Percentiles rank a stretch among this genome's conserved stretches.
Conservation (phyloP, 257 asterid genomes). For the Echites panduratus region DNA sequence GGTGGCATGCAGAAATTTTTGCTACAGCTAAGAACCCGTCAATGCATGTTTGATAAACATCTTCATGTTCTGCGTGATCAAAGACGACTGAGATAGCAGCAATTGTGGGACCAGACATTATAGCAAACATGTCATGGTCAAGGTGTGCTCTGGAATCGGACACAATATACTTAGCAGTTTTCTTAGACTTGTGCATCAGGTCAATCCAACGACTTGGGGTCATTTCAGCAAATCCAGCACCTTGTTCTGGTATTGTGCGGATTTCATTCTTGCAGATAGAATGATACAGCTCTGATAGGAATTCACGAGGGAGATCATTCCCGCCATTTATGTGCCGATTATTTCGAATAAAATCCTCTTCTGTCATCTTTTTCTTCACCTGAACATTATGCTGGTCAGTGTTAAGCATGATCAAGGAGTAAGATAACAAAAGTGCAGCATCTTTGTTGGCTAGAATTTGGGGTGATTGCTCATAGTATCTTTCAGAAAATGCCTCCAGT, state of each 20-base stretch:
- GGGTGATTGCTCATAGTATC: slow-evolving; percentile 91
- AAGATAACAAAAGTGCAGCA: slow-evolving; percentile 86
- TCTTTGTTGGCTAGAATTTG: slow-evolving; percentile 83
- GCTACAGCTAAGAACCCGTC: slow-evolving; percentile 97
- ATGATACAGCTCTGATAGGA: slow-evolving; percentile 70
- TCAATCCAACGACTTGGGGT: slow-evolving; percentile 96
- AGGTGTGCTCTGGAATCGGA: slow-evolving; percentile 82
- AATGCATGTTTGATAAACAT: slow-evolving; percentile 86
- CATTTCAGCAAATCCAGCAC: slow-evolving; percentile 90
- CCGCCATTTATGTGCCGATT: slow-evolving; percentile 94
- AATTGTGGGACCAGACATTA: slow-evolving; percentile 96
- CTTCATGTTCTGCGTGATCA: slow-evolving; percentile 91
- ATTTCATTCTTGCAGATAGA: slow-evolving; percentile 93
- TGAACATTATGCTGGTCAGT: slow-evolving; percentile 93
- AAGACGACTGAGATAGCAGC: slow-evolving; percentile 97
- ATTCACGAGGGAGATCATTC: slow-evolving; percentile 86
- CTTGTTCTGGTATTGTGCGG: slow-evolving; percentile 91
- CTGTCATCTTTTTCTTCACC: slow-evolving; percentile 96
- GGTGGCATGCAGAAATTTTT: slow-evolving; percentile 91
- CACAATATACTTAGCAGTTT: slow-evolving; percentile 64
- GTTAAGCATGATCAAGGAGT: slow-evolving; percentile 88
- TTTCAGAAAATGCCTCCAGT: slow-evolving; percentile 94
- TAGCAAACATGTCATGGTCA: slow-evolving; percentile 97
- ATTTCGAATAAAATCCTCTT: slow-evolving; percentile 91
- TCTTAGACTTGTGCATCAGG: slow-evolving; percentile 80